Percentiles rank a stretch among this genome's conserved stretches.
These are phyloP conservation scores for Arxiozyma heterogenica DNA, from an alignment of 1,139 yeast species.

Conservation along the genomic window DNA sequence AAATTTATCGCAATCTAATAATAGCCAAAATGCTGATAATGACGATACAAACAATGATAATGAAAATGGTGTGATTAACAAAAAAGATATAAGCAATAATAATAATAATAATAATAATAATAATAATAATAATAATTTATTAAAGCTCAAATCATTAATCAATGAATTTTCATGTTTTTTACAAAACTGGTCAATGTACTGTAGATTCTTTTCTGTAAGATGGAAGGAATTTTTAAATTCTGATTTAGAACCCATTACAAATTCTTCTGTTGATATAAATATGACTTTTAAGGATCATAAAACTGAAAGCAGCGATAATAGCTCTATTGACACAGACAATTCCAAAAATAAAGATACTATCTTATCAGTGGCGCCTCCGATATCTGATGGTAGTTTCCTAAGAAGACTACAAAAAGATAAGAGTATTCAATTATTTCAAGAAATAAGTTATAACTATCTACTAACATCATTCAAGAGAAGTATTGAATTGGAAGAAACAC, in stretches of 20 bases:
- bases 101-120: background rate
- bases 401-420: slow-evolving; percentile 44
- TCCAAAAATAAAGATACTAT: slow-evolving; percentile 8
- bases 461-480: slow-evolving; percentile 78
- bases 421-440: slow-evolving; percentile 55
- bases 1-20: background rate
- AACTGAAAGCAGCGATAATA: background rate
- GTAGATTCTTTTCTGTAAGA: slow-evolving; percentile 61
- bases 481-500: slow-evolving; percentile 67
- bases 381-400: slow-evolving; percentile 52
- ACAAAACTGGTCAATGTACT: slow-evolving; percentile 80
- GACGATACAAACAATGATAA: background rate
- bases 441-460: slow-evolving; percentile 55
- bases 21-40: slow-evolving; percentile 6
- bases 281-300: slow-evolving; percentile 6
- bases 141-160: slow-evolving; percentile 30
- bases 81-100: background rate
- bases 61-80: background rate
- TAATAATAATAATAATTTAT: background rate
- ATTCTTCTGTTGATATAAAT: background rate
- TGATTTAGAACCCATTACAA: background rate
- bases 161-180: slow-evolving; percentile 68
- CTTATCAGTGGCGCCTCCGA: slow-evolving; percentile 41
- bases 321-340: background rate
- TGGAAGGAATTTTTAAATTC: slow-evolving; percentile 40